phyloP scores from a whole-genome alignment of 139 green algal genomes.

The Nannochloris sp. region DNA sequence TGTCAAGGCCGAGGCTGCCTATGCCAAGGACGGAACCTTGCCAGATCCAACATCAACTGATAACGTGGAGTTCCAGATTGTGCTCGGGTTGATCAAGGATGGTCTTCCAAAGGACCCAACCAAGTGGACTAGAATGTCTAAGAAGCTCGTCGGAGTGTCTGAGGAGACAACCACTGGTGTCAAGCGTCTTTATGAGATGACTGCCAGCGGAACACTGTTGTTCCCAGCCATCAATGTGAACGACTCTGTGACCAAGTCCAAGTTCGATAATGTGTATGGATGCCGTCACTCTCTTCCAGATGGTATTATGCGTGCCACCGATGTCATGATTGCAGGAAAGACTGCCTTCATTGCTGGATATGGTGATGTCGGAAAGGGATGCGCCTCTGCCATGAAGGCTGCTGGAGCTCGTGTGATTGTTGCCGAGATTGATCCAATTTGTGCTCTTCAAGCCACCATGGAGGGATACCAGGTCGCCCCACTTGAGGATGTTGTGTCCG shows the following conservation, averaged over 20 bases:
- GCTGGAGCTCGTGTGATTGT: constrained; percentile 82
- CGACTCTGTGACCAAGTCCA: constrained; percentile 99
- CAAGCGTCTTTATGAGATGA: constrained; percentile 99
- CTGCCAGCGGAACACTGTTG: constrained; percentile 64
- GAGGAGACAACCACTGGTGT: constrained; percentile 99
- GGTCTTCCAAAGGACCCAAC: constrained; percentile 21
- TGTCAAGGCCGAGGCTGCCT: constrained; percentile 88
- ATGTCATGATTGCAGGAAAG: constrained; percentile 90
- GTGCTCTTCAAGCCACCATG: constrained; percentile 88
- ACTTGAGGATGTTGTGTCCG: constrained; percentile 79
- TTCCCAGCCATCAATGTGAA: constrained; percentile 99
- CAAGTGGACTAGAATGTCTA: constrained; percentile 74
- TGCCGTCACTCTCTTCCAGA: constrained; percentile 99
- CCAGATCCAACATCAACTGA: constrained; percentile 89
- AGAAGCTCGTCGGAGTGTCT: constrained; percentile 80
- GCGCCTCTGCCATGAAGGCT: constrained; percentile 92
- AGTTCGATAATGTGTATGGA: constrained; percentile 99
- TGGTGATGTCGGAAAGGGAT: constrained; percentile 99
- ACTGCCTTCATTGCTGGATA: constrained; percentile 79
- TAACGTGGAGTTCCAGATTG: constrained; percentile 99
- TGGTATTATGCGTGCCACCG: constrained; percentile 98
- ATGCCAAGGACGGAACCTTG: constrained; percentile 79
- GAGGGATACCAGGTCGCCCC: constrained; percentile 82
- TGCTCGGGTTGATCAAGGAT: constrained; percentile 86
- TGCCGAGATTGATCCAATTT: constrained; percentile 99